These are phyloP conservation scores for Daldinia decipiens DNA, from an alignment of 495 filamentous ascomycete species.

Conservation along the genomic window DNA sequence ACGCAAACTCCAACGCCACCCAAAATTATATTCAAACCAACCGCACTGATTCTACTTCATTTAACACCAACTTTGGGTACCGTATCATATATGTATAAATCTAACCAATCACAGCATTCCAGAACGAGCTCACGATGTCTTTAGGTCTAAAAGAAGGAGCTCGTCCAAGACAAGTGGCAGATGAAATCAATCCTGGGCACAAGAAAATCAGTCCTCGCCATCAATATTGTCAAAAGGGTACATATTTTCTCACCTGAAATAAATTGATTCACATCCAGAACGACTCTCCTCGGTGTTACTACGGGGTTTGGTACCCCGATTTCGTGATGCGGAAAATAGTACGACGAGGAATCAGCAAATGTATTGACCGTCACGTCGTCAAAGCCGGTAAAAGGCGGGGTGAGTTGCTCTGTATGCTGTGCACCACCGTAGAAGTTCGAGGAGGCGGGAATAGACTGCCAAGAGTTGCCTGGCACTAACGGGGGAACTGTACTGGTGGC, in stretches of 20 bases:
- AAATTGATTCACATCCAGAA: conserved; percentile 45
- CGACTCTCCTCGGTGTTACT: conserved; percentile 24
- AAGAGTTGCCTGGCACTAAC: conserved; percentile 13
- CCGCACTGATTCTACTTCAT: not conserved
- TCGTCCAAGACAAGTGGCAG: conserved; percentile 68
- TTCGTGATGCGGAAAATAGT: conserved; percentile 46
- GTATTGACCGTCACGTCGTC: conserved; percentile 26
- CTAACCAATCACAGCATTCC: conserved; percentile 45
- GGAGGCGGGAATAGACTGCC: conserved; percentile 23
- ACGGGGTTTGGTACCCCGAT: not conserved
- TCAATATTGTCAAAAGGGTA: not conserved
- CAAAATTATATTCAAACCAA: not conserved
- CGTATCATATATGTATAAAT: not conserved
- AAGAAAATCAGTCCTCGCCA: not conserved
- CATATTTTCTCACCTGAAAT: conserved; percentile 22
- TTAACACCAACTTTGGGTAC: not conserved
- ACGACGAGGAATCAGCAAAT: conserved; percentile 28
- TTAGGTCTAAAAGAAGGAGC: conserved; percentile 67
- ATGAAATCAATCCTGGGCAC: conserved; percentile 55
- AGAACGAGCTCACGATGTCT: conserved; percentile 70
- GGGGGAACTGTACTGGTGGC: not conserved
- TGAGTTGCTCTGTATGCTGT: conserved; percentile 3
- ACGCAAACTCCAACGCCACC: not conserved
- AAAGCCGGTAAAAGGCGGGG: conserved; percentile 37
- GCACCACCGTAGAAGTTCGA: conserved; percentile 18